Evolutionary conservation across 169 alveolate species (phyloP).

Genomic region (Hammondia hammondi): DNA sequence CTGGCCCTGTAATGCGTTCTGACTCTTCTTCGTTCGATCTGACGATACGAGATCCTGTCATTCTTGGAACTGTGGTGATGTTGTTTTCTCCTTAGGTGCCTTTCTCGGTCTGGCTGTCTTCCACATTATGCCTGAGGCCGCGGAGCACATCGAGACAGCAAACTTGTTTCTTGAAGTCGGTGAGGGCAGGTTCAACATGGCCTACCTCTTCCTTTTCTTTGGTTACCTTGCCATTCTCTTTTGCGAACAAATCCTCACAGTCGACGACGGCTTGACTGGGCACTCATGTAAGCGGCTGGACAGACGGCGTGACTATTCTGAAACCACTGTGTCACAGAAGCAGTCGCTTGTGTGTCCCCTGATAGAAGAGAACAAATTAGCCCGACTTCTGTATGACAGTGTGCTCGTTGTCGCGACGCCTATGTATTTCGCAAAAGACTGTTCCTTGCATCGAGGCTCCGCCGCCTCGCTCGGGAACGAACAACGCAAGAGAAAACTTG

Average conservation of each 20-base stretch:
- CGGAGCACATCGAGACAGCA: constrained; percentile 30
- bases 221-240: constrained; percentile 43
- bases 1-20: no score
- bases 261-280: background rate
- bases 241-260: constrained; percentile 47
- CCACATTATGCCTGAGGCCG: constrained; percentile 62
- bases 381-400: no score
- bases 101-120: constrained; percentile 42
- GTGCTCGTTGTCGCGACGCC: no score
- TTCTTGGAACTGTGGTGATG: background rate
- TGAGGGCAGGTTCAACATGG: constrained; percentile 5
- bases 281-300: background rate
- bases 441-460: no score
- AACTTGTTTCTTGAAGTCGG: constrained; percentile 18
- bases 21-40: no score
- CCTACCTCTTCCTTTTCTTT: constrained; percentile 34
- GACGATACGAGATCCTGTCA: background rate
- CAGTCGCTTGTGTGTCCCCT: no score
- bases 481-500: no score
- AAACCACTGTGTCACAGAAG: no score
- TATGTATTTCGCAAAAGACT: no score
- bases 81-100: constrained; percentile 17
- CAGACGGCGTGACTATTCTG: no score
- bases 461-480: no score
- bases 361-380: no score